Evolutionary conservation across 352 stramenopile genomes (phyloP), one percentile per base, ranked within the genome.

Genomic region (Phytophthora citrophthora): DNA sequence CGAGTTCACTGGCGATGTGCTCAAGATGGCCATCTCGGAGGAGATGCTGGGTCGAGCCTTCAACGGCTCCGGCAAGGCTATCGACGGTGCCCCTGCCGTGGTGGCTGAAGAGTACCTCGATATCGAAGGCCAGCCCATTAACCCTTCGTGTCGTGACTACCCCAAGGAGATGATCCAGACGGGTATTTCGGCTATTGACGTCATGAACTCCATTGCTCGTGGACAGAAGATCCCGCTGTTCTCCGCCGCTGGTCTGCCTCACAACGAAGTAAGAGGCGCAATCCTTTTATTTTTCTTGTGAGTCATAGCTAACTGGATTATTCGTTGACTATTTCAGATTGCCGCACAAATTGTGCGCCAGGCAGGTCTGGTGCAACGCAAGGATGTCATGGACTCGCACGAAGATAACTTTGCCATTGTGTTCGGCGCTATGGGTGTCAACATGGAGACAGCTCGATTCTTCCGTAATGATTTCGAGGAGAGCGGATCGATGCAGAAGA

Each of bases 161-260:
- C 98, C 98, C 61, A 99, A 99, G 86, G 96, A 98, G 68, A 99
- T 99, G 98, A 99, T 99, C 73, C 97, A 99, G 80, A 99, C 98
- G 32, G 97, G 98, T 77, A 99, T 99, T 64, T 99, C 96, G 26
- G 97, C 97, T 54, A 99, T 99, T 81, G 98, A 99, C 83, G 97
- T 99, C 27, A 99, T 99, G 98, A 99, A 99, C 90, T 99, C 95
- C 50, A 98, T 99, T 63, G 97, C 97, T 23, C 94, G 98, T 89
- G 98, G 98, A 67, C 98, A 99, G 78, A 99, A 99, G 80, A 99
- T 99, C 76, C 98, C 98, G 64, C 95, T 99, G 54, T 99, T 99
- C 83, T 99, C 95, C 53, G 97, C 97, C 27, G 97, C 98, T 31
- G 97, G 98, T 88, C 76, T 99, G 68, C 98, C 98, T 31, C 97